phyloP scores from a whole-genome alignment of 202 grass and related monocot species.

The Setaria italica region DNA sequence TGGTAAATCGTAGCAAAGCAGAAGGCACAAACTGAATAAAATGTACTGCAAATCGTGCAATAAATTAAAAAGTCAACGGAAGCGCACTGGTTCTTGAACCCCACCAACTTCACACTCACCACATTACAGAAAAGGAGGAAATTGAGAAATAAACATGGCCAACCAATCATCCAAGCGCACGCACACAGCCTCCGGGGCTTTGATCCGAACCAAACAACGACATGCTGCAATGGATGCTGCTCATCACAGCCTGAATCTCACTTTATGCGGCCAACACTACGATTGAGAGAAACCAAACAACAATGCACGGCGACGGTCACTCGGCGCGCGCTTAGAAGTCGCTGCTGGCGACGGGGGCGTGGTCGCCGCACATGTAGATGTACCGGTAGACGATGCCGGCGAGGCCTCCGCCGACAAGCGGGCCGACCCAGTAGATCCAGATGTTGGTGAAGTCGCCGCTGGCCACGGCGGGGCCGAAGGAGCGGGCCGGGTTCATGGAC shows the following conservation, averaged over 20 bases:
- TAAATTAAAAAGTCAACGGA: neutral
- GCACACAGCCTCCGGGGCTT: conserved; percentile 15
- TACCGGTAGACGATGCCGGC: conserved; percentile 70
- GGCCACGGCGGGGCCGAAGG: conserved; percentile 67
- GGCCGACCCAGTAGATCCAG: conserved; percentile 83
- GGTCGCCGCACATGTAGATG: conserved; percentile 62
- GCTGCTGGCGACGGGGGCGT: conserved; percentile 54
- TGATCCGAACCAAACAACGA: conserved; percentile 42
- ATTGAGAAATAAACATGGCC: conserved; percentile 1
- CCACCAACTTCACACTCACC: conserved; percentile 27
- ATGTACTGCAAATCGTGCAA: conserved; percentile 17
- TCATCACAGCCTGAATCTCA: conserved; percentile 23
- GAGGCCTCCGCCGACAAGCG: conserved; percentile 66
- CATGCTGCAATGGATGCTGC: neutral
- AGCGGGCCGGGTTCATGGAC: conserved; percentile 91
- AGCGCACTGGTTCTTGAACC: conserved; percentile 6
- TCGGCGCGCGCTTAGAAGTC: conserved; percentile 39
- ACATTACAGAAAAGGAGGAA: conserved; percentile 10
- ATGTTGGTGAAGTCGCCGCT: conserved; percentile 65
- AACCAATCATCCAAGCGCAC: conserved; percentile 16
- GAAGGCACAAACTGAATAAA: neutral
- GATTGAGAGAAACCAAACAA: neutral
- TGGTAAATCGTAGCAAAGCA: neutral
- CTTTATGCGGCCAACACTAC: conserved; percentile 18
- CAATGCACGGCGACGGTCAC: neutral